Base-by-base conservation (phyloP, 345 rosid genomes). In the Lepidium sativum region DNA sequence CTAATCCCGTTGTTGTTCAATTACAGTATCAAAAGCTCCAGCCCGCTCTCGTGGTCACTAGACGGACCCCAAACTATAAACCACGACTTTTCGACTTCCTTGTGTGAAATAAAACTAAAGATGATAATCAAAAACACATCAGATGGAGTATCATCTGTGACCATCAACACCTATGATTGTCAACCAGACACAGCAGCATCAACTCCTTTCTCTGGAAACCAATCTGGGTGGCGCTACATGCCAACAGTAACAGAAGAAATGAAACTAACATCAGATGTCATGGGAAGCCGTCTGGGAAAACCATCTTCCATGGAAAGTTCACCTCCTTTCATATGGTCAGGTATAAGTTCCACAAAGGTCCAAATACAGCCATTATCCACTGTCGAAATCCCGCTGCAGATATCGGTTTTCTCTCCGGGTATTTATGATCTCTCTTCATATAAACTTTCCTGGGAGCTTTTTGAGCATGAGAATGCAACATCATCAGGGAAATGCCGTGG, bases 291-390 rank as follows among this genome's bases (percentile, higher is more conserved):
- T 12, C 33, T 18, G 38, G 62, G 67, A 9, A 83, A 78, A 54
- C 55, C 81, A 17, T 20, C 60, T 27, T 73, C 84, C 23, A 68
- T 77, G 16, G 89, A 81, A 67, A 82, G 84, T 38, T 84, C 77
- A 32, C 70, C 83, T 31, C 86, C 94, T 1, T 84, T 84, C 74
- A 71, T 85, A 40, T 94, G 97, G 99, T 82, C 86, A 41, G 96
- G 88, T 38, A 76, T 95, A 47, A 86, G 91, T 69, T 80, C 82
- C 21, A 86, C 88, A 50, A 84, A 71, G 54, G 71, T 83, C 60
- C 71, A 31, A 61, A 70, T 86, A 44, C 79, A 76, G 69, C 89
- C 99, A 11, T 38, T 69, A 65, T 88, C 96, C 14, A 71, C 82
- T 7, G 34, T 54, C 0, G 82, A 79, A 75, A 73, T 88, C 70